Percentiles rank a stretch among this genome's conserved stretches.
Evolutionary conservation across 1,284 basidiomycete genomes (phyloP).

Genomic region (Boletus semigastroideus): DNA sequence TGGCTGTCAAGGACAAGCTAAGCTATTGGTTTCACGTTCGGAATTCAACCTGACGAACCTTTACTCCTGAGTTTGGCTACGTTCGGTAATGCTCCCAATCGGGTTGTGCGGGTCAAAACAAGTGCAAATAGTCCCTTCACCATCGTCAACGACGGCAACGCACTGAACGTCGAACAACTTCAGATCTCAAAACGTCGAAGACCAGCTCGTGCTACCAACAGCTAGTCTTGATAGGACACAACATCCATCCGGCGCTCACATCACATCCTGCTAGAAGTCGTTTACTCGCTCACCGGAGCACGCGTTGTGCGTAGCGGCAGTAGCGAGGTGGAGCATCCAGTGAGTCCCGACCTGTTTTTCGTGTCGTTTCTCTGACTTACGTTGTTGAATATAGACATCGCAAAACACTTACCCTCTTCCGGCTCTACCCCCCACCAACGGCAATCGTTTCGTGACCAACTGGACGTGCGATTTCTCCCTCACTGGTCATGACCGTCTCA

Average conservation of each 20-base stretch:
- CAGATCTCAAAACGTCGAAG: not conserved
- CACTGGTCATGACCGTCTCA: slow-evolving; percentile 64
- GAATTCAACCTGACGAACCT: too few relatives aligned
- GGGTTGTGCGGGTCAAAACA: slow-evolving; percentile 10
- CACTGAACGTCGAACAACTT: not conserved
- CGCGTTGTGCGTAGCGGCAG: not conserved
- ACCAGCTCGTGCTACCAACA: not conserved
- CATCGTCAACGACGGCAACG: slow-evolving; percentile 19
- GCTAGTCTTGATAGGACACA: not conserved
- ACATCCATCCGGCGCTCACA: not conserved
- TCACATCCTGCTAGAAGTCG: not conserved
- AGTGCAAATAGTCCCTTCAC: slow-evolving; percentile 16
- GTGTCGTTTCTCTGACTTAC: not conserved
- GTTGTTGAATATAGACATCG: not conserved
- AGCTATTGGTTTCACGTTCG: too few relatives aligned
- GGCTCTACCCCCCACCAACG: not conserved
- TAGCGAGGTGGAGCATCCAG: not conserved
- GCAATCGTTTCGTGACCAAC: not conserved
- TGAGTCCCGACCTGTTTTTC: slow-evolving; percentile 1
- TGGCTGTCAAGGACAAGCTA: too few relatives aligned
- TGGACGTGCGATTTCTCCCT: not conserved
- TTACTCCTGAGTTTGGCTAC: too few relatives aligned
- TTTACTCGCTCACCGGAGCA: not conserved
- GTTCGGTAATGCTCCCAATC: too few relatives aligned
- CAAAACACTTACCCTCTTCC: not conserved